These are phyloP conservation scores for Coprinopsis sp. DNA, from an alignment of 768 basidiomycete species.

Conservation along the genomic window DNA sequence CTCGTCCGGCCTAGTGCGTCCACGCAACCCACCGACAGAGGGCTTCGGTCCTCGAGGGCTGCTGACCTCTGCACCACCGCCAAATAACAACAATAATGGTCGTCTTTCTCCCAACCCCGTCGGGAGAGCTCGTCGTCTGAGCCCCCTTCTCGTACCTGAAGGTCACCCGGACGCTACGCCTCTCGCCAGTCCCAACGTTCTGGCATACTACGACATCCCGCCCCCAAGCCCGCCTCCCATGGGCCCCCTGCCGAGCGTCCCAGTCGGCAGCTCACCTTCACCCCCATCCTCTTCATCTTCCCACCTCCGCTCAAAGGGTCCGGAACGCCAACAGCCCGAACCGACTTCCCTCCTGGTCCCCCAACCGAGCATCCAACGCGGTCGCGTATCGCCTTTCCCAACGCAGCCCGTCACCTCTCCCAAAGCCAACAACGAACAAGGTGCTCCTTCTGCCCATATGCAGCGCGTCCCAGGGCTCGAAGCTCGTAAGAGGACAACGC, in stretches of 20 bases:
- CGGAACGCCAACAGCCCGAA: conserved; percentile 1
- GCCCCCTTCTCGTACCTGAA: conserved; percentile 3
- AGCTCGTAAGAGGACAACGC: too few species aligned
- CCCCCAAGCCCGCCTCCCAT: conserved; percentile 49
- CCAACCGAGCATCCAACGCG: conserved; percentile 33
- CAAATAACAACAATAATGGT: not conserved
- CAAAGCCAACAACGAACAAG: not conserved
- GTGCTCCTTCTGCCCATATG: not conserved
- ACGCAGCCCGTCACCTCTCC: conserved; percentile 28
- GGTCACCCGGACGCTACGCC: not conserved
- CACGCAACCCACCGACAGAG: conserved; percentile 16
- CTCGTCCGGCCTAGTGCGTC: conserved; percentile 12
- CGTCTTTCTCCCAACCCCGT: conserved; percentile 12
- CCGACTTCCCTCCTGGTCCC: conserved; percentile 1
- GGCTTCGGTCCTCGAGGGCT: conserved; percentile 15
- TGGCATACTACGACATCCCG: conserved; percentile 45
- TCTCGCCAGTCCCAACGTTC: conserved; percentile 34
- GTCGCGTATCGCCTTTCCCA: conserved; percentile 50
- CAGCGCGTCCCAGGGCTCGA: not conserved
- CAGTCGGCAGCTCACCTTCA: conserved; percentile 10
- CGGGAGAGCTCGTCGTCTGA: not conserved
- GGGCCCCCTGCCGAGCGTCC: conserved; percentile 38
- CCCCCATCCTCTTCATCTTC: not conserved
- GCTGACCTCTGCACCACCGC: not conserved
- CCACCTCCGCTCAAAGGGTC: conserved; percentile 1